phyloP scores from a whole-genome alignment of 176 grass and related monocot genomes.

The Aegilops speltoides region DNA sequence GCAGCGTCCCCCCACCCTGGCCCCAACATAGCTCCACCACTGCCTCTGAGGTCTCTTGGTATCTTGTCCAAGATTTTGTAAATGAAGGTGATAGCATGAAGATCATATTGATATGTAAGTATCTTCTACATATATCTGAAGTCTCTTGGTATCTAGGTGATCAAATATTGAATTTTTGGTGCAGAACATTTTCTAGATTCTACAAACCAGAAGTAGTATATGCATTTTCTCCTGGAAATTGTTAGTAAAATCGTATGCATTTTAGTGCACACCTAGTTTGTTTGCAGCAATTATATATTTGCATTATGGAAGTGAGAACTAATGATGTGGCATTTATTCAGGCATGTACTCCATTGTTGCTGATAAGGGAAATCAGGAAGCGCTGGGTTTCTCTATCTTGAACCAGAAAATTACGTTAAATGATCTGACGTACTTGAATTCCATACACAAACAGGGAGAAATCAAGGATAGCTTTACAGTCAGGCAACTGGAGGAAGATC shows the following conservation, averaged over 20 bases:
- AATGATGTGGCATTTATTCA: neutral
- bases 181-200: neutral
- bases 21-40: too few relatives aligned
- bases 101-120: constrained; percentile 65
- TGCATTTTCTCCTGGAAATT: neutral
- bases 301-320: neutral
- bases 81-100: constrained; percentile 67
- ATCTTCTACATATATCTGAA: neutral
- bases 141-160: neutral
- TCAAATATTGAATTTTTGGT: neutral
- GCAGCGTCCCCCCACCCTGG: too few relatives aligned
- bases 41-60: constrained; percentile 76
- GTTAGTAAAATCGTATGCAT: neutral
- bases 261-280: neutral
- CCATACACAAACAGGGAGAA: constrained; percentile 52
- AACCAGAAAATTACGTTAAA: neutral
- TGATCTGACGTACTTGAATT: neutral
- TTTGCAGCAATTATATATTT: too few relatives aligned
- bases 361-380: neutral
- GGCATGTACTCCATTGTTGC: neutral
- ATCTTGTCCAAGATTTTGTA: constrained; percentile 80
- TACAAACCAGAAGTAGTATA: neutral
- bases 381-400: neutral
- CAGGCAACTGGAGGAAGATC: constrained; percentile 78
- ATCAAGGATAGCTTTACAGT: constrained; percentile 72